Evolutionary conservation across 371 early-diverging fungal species (phyloP), one percentile per base, ranked within the genome.

Genomic region (Chytridium lagenaria): DNA sequence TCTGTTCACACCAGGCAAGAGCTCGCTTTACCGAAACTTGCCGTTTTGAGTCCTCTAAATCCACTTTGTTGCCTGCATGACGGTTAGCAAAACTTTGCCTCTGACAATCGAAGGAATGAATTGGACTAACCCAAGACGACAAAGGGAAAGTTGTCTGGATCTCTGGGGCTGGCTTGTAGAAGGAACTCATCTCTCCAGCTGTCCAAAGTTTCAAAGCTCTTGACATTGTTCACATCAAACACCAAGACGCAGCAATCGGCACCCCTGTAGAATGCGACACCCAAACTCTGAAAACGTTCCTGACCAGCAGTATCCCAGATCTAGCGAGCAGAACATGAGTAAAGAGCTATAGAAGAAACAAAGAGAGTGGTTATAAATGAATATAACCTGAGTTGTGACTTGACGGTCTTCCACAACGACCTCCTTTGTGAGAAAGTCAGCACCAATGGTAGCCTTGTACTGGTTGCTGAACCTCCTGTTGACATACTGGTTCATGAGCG

Each of bases 381-480:
- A n/a, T n/a, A n/a, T n/a, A 26, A 93, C 94, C 91, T 97, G 98
- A 88, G 97, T 92, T 33, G 94, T 97, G 28, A 94, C 94, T 36
- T 90, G 78, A 39, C 91, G 88, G 76, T 94, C 94, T 77, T 94
- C 94, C 30, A 95, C 92, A 67, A 91, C 83, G n/a, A 98, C 92
- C 81, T 97, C 98, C 80, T 99, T 99, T 73, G 99, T 98, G 80
- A 98, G 88, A 80, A 99, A 99, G 81, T 99, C 98, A 39, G 99
- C 99, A n/a, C 99, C 99, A 76, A 99, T 99, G 65, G 99, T 99
- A 37, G 99, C 98, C 83, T 99, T 98, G 89, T 99, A 99, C 83
- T 98, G 98, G 78, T 91, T 94, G 79, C 91, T 94, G 87, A 99
- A 99, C 82, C 94, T 95, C 68, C 93, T 93, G 85, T 96, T 97